Conservation (phyloP, 352 stramenopile genomes). For the Phytopythium boreale region DNA sequence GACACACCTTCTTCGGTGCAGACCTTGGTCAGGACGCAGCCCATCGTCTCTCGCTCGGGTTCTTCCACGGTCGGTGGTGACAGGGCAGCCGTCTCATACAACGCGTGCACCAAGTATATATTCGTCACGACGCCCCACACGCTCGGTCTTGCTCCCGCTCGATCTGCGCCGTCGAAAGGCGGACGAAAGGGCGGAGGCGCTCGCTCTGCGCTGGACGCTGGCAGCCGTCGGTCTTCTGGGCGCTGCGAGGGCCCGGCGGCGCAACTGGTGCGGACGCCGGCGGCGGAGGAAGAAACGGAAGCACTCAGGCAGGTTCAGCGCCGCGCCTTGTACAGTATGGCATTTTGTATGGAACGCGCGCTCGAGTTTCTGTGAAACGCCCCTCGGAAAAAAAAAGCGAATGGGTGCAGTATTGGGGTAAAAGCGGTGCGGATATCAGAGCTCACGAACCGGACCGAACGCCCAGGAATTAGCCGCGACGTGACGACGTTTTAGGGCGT, state of each 20-base stretch:
- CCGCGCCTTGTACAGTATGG: neutral
- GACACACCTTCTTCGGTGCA: constrained; percentile 36
- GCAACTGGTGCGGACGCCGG: neutral
- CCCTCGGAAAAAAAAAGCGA: neutral
- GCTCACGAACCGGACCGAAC: too few species aligned
- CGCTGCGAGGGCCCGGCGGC: too few species aligned
- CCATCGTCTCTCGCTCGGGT: constrained; percentile 20
- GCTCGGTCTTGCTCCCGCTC: neutral
- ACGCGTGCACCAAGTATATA: too few species aligned
- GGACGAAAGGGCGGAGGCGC: neutral
- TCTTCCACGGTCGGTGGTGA: neutral
- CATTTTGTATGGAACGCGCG: neutral
- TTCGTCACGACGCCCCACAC: too few species aligned
- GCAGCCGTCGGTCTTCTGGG: too few species aligned
- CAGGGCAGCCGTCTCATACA: too few species aligned
- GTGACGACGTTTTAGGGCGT: too few species aligned
- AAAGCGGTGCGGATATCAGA: constrained; percentile 1
- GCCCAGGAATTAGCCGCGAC: too few species aligned
- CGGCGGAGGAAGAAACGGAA: too few species aligned
- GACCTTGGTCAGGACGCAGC: constrained; percentile 53
- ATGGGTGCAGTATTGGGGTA: neutral
- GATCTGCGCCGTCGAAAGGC: neutral
- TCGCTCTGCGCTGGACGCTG: too few species aligned
- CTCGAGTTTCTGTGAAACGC: neutral
- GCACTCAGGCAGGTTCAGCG: neutral